Conservation (phyloP, 495 filamentous ascomycete genomes). For the Thozetella sp. region DNA sequence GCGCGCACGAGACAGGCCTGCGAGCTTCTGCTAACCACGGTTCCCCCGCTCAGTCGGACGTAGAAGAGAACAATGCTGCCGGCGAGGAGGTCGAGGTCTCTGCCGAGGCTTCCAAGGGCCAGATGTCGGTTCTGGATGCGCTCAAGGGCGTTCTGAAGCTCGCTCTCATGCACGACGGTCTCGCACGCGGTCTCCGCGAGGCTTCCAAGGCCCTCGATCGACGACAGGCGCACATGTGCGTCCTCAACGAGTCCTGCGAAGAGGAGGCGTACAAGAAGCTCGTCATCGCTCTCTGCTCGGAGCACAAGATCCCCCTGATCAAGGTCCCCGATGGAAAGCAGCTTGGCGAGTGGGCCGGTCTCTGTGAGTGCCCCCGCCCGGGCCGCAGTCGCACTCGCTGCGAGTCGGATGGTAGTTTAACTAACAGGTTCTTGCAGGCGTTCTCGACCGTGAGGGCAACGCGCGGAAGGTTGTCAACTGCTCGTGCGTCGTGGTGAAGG, state of each 20-base stretch:
- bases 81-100: slow-evolving; percentile 90
- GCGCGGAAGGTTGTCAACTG: slow-evolving; percentile 99
- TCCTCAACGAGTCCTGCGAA: slow-evolving; percentile 98
- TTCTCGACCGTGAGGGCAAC: slow-evolving; percentile 98
- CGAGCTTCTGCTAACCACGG: slow-evolving; percentile 10
- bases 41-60: slow-evolving; percentile 53
- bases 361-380: slow-evolving; percentile 70
- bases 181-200: slow-evolving; percentile 96
- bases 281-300: slow-evolving; percentile 93
- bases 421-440: slow-evolving; percentile 57
- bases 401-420: slow-evolving; percentile 20
- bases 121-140: slow-evolving; percentile 97
- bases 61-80: slow-evolving; percentile 79
- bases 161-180: slow-evolving; percentile 98
- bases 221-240: slow-evolving; percentile 98
- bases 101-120: slow-evolving; percentile 80
- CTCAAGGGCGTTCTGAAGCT: slow-evolving; percentile 98
- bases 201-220: slow-evolving; percentile 97
- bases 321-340: slow-evolving; percentile 99
- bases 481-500: slow-evolving; percentile 98
- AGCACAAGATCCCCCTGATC: slow-evolving; percentile 99
- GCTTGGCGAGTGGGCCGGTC: slow-evolving; percentile 98
- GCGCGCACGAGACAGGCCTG: not conserved
- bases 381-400: not conserved
- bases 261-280: slow-evolving; percentile 99